Percentiles rank a stretch among this genome's conserved stretches.
These are phyloP conservation scores for Boletus rex-veris DNA, from an alignment of 768 basidiomycete genomes.

Conservation along the genomic window DNA sequence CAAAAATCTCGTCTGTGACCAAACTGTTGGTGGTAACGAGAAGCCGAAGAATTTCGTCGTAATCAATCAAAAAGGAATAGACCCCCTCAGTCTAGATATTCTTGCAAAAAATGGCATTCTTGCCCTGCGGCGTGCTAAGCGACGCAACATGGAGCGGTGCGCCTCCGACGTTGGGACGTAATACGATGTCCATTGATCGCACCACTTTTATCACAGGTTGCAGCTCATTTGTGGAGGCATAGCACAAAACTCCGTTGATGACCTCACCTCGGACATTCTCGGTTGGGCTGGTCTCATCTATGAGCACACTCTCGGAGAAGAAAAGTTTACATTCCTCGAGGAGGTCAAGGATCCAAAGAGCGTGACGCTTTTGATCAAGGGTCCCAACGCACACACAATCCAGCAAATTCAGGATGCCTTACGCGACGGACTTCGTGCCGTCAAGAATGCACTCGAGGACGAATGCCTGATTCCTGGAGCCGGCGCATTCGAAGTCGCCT, in stretches of 20 bases:
- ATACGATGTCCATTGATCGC: conserved; percentile 24
- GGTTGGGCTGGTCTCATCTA: conserved; percentile 99
- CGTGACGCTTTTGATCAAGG: conserved; percentile 96
- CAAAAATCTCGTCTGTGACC: conserved; percentile 95
- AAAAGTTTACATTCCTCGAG: conserved; percentile 97
- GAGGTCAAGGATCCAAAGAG: conserved; percentile 94
- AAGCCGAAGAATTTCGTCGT: conserved; percentile 87
- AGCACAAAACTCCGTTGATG: conserved; percentile 98
- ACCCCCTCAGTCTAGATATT: conserved; percentile 93
- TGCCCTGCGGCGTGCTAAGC: conserved; percentile 90
- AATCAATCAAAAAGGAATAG: conserved; percentile 99
- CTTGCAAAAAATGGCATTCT: conserved; percentile 96
- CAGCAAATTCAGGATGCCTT: conserved; percentile 98
- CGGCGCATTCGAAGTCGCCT: conserved; percentile 95
- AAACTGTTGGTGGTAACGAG: conserved; percentile 77
- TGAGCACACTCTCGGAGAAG: conserved; percentile 98
- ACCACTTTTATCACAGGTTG: conserved; percentile 46
- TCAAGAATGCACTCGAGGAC: conserved; percentile 97
- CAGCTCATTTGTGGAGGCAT: conserved; percentile 93
- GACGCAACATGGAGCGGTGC: conserved; percentile 98
- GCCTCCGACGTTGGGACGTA: conserved; percentile 25
- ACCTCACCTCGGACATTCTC: conserved; percentile 84
- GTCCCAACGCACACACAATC: conserved; percentile 94
- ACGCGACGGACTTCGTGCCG: conserved; percentile 91
- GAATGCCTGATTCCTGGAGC: conserved; percentile 88